Percentiles rank a stretch among this genome's conserved stretches.
These are phyloP conservation scores for Lipomyces yamanashiensis DNA, from an alignment of 805 yeast genomes.

Conservation along the genomic window DNA sequence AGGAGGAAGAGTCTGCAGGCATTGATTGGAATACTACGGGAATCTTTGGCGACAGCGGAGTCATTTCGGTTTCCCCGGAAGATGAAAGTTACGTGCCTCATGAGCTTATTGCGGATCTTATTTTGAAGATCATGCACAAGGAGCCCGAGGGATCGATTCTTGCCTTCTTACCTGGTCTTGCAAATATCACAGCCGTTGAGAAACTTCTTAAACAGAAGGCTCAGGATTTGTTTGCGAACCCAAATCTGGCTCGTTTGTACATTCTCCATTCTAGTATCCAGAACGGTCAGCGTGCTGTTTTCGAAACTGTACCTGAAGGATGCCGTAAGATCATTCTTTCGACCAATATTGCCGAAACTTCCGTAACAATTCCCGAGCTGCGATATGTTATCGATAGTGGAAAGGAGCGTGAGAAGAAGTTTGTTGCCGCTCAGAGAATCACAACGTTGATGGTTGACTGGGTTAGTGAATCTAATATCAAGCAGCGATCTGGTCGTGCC, in stretches of 20 bases:
- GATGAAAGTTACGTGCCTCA: constrained; percentile 32
- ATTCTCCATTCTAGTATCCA: constrained; percentile 35
- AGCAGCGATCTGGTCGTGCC: constrained; percentile 82
- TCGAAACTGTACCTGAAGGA: constrained; percentile 53
- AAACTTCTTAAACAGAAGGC: constrained; percentile 1
- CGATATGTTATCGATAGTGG: constrained; percentile 80
- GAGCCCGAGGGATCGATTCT: constrained; percentile 34
- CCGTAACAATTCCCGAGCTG: constrained; percentile 82
- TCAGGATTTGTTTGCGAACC: constrained; percentile 1
- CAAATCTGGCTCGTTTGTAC: constrained; percentile 16
- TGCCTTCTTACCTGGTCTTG: constrained; percentile 38
- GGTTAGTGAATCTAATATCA: constrained; percentile 76
- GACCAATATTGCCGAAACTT: constrained; percentile 89
- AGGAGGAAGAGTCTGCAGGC: not conserved
- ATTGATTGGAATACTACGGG: constrained; percentile 29
- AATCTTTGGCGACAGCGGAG: constrained; percentile 12
- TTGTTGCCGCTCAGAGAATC: constrained; percentile 71
- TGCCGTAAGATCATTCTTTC: constrained; percentile 77
- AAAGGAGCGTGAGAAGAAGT: constrained; percentile 74
- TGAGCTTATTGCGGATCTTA: constrained; percentile 23
- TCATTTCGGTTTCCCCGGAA: not conserved
- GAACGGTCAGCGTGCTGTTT: constrained; percentile 65
- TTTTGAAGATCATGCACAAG: constrained; percentile 14
- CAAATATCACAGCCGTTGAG: constrained; percentile 28
- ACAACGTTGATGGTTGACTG: constrained; percentile 76